phyloP scores from a whole-genome alignment of 2,329 filamentous ascomycete species.

The Cladosporium sp. region DNA sequence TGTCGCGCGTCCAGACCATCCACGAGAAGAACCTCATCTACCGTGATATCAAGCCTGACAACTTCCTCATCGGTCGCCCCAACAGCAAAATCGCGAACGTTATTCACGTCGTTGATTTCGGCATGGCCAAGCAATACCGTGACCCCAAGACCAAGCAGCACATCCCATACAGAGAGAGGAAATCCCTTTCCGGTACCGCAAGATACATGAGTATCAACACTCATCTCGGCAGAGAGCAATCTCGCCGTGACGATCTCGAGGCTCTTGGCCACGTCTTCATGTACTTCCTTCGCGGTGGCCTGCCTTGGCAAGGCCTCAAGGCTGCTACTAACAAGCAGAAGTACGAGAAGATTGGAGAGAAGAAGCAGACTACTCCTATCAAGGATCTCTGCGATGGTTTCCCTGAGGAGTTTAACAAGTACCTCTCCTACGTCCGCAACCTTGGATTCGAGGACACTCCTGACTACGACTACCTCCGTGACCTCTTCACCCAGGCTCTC shows the following conservation, averaged over 20 bases:
- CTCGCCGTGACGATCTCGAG: slow-evolving; percentile 90
- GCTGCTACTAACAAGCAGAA: slow-evolving; percentile 84
- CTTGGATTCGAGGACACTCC: slow-evolving; percentile 97
- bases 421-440: slow-evolving; percentile 94
- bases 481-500: slow-evolving; percentile 91
- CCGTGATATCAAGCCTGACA: slow-evolving; percentile 98
- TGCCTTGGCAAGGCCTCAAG: slow-evolving; percentile 66
- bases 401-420: slow-evolving; percentile 97
- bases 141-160: slow-evolving; percentile 99
- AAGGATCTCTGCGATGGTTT: slow-evolving; percentile 96
- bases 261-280: slow-evolving; percentile 69
- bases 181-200: slow-evolving; percentile 87
- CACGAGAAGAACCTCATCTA: slow-evolving; percentile 99
- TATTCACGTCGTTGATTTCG: slow-evolving; percentile 97
- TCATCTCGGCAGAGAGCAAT: slow-evolving; percentile 93
- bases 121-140: slow-evolving; percentile 99
- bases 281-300: slow-evolving; percentile 63
- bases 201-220: slow-evolving; percentile 99
- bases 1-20: slow-evolving; percentile 88
- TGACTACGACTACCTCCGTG: slow-evolving; percentile 95
- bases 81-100: slow-evolving; percentile 94
- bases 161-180: slow-evolving; percentile 94
- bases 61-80: slow-evolving; percentile 93
- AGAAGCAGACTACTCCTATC: slow-evolving; percentile 97
- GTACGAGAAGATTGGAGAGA: slow-evolving; percentile 99